phyloP scores from a whole-genome alignment of 305 asterid species.

The Fraxinus platypoda region DNA sequence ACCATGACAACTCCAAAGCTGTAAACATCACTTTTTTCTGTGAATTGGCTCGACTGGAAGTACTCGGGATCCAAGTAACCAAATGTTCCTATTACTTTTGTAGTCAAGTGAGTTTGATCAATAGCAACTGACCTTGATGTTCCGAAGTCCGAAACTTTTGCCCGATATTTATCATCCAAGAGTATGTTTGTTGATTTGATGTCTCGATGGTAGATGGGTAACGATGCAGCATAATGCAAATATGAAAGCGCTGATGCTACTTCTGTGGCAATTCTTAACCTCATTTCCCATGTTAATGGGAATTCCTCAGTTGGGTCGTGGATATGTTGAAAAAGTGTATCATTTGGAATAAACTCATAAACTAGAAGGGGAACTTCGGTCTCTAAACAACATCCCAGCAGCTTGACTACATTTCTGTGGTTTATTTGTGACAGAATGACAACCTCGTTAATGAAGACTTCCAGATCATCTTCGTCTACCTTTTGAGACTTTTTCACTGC shows the following conservation, averaged over 20 bases:
- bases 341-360: background rate
- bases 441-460: slow-evolving; percentile 17
- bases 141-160: background rate
- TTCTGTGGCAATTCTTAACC: background rate
- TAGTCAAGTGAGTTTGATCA: background rate
- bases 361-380: background rate
- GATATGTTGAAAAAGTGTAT: slow-evolving; percentile 1
- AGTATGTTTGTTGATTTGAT: background rate
- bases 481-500: slow-evolving; percentile 5
- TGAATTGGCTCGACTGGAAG: background rate
- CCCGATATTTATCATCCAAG: background rate
- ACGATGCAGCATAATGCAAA: background rate
- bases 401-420: background rate
- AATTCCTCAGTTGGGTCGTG: slow-evolving; percentile 6
- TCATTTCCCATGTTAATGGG: background rate
- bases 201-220: background rate
- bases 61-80: background rate
- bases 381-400: background rate
- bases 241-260: background rate
- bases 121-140: background rate
- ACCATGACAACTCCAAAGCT: background rate
- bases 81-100: background rate
- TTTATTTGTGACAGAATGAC: slow-evolving; percentile 14
- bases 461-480: slow-evolving; percentile 1
- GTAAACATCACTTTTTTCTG: background rate